These are phyloP conservation scores for Syzygium syzygioides DNA, from an alignment of 441 rosid genomes.

Conservation along the genomic window DNA sequence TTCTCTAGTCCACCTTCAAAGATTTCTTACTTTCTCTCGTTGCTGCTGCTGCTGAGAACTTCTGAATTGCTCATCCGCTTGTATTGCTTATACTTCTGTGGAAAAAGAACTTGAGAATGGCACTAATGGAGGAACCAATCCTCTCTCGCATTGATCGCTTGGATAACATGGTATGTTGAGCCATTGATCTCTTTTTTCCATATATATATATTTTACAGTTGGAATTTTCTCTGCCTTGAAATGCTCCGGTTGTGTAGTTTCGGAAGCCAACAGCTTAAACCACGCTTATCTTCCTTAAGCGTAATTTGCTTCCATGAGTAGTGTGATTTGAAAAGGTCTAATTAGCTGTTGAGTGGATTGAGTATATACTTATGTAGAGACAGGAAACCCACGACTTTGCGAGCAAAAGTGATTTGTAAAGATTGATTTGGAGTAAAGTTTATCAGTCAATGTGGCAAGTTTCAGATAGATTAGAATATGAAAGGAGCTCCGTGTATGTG, in stretches of 20 bases:
- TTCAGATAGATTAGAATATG: background rate
- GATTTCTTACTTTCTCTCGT: background rate
- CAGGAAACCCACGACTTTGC: background rate
- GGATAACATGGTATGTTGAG: slow-evolving; percentile 37
- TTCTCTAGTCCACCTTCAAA: background rate
- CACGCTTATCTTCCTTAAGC: background rate
- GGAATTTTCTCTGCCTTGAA: too few relatives aligned
- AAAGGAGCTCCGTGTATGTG: background rate
- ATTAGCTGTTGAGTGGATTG: background rate
- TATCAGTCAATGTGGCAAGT: background rate
- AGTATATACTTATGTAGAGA: background rate
- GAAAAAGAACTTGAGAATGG: slow-evolving; percentile 14
- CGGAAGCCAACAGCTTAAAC: background rate
- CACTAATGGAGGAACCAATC: slow-evolving; percentile 33
- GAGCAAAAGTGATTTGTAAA: background rate
- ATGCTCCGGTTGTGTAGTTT: background rate
- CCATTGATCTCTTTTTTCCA: background rate
- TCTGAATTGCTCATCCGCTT: background rate
- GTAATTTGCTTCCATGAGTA: background rate
- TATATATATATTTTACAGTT: background rate
- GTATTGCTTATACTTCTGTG: background rate
- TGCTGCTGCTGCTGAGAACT: background rate
- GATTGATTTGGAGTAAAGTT: background rate
- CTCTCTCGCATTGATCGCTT: slow-evolving; percentile 43
- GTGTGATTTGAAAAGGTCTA: background rate